Evolutionary conservation across 1,284 basidiomycete species (phyloP), one percentile per base, ranked within the genome.

Genomic region (Anthracocystis walkeri): DNA sequence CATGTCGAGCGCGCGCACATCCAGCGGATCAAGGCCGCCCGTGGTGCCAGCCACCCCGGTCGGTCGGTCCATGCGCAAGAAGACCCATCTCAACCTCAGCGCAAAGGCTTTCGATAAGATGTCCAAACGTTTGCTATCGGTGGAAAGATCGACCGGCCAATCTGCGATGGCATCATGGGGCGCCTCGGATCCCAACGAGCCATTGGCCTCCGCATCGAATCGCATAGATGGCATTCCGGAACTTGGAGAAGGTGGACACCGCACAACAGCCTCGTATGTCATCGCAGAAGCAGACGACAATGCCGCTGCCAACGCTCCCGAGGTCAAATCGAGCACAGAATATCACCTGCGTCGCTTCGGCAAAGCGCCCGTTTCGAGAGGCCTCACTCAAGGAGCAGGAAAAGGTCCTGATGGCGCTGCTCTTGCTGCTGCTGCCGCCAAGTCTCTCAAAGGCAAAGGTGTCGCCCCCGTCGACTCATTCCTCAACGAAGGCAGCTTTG

Each of bases 401-500:
- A 80, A 77, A 42, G 78, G 78, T 3, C 80, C 77, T 1, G 78
- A 79, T 45, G 78, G 78, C 18, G 71, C 71, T 10, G 77, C 77
- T 23, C 52, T 81, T 18, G 80, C 80, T 7, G 77, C 67, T 4
- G 72, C 77, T 18, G 80, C 80, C 25, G 78, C 76, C 31, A 80
- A 69, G 44, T 71, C 72, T 6, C 50, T 77, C 4, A 76, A 75
- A 33, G 79, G 79, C 14, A 78, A 74, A 44, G 79, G 76, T 4
- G 56, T 68, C 6, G 74, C 74, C 8, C 74, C 74, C 38, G 62
- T 70, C 35, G 82, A 82, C 49, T 83, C 81, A 7, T 85, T 84
- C 55, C 63, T 82, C 31, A 77, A 81, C 57, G 83, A 85, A 53
- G 74, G 80, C 18, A 80, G 75, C 65, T 84, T 84, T 51, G 78